Evolutionary conservation across 1,284 basidiomycete genomes (phyloP), one percentile per base, ranked within the genome.

Genomic region (Cutaneotrichosporon sp.): DNA sequence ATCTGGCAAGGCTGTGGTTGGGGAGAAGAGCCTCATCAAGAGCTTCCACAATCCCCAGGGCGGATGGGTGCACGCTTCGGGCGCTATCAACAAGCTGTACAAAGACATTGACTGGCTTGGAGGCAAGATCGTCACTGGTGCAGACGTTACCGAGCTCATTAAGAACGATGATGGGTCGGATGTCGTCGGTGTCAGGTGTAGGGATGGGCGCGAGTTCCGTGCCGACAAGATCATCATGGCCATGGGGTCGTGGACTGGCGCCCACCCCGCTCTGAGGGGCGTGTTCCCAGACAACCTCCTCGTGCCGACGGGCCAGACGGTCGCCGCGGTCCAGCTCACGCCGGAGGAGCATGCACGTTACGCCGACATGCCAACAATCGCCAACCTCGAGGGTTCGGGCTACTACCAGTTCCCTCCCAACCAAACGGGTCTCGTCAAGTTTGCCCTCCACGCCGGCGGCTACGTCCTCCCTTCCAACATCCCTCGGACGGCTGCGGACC

Each of bases 21-120:
- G 51, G 2, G 51, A 52, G 51, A 52, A 52, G 51, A 30, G n/a
- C 7, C 31, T 52, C 30, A 34, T 52, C 51, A 52, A 52, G 51
- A 32, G 30, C 13, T 93, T 89, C 73, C 73, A 89, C 58, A 93
- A 92, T 72, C 81, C 80, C 1, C 86, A 89, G 52, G 87, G 89
- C 1, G 92, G 92, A 5, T 95, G 92, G 92, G 90, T 86, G 2
- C 83, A 88, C 71, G 90, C 92, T 2, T 82, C 85, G 2, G 85
- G 86, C 69, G 90, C 88, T 1, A 75, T 91, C 9, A 69, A 78
- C 3, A 76, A 83, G 21, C 76, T 90, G 65, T 85, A 88, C 81
- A 6, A 34, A 7, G 51, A 52, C 7, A 52, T 52, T 18, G 31
- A 32, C 13, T n/a, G 30, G 51, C 26, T 87, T 26, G 87, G 87